Evolutionary conservation across 2,329 filamentous ascomycete species (phyloP).

Genomic region (Penicillium freii): DNA sequence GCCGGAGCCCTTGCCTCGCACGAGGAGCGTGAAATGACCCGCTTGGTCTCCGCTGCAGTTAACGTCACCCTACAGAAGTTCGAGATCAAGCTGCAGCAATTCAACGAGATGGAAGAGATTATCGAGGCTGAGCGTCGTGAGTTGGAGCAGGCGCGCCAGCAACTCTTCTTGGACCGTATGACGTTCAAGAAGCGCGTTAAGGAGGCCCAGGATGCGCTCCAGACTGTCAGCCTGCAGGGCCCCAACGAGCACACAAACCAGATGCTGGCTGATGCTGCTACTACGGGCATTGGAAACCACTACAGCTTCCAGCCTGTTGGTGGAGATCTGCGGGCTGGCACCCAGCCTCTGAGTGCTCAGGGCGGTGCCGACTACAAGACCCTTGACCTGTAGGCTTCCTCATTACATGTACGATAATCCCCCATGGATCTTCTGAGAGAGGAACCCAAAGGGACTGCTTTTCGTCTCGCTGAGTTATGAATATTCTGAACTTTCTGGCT

Average conservation of each 20-base stretch:
- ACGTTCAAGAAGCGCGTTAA: slow-evolving; percentile 84
- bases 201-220: slow-evolving; percentile 73
- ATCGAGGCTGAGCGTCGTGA: slow-evolving; percentile 90
- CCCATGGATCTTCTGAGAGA: slow-evolving; percentile 19
- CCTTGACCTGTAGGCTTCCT: slow-evolving; percentile 39
- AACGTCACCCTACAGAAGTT: slow-evolving; percentile 95
- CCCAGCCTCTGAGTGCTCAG: slow-evolving; percentile 43
- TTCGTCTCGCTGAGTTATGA: slow-evolving; percentile 25
- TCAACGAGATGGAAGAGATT: slow-evolving; percentile 91
- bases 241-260: slow-evolving; percentile 42
- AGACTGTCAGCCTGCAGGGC: slow-evolving; percentile 43
- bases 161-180: slow-evolving; percentile 88
- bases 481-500: slow-evolving; percentile 24
- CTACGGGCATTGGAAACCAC: slow-evolving; percentile 38
- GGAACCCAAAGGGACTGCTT: slow-evolving; percentile 10
- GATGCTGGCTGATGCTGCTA: slow-evolving; percentile 36
- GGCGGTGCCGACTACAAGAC: slow-evolving; percentile 43
- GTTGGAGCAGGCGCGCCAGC: slow-evolving; percentile 84
- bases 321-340: slow-evolving; percentile 30
- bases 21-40: slow-evolving; percentile 94
- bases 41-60: slow-evolving; percentile 84
- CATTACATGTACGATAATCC: slow-evolving; percentile 27
- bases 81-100: slow-evolving; percentile 92
- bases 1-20: slow-evolving; percentile 87
- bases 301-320: slow-evolving; percentile 43